Evolutionary conservation across 2,329 filamentous ascomycete genomes (phyloP).

Genomic region (Aspergillus quadricinctus): DNA sequence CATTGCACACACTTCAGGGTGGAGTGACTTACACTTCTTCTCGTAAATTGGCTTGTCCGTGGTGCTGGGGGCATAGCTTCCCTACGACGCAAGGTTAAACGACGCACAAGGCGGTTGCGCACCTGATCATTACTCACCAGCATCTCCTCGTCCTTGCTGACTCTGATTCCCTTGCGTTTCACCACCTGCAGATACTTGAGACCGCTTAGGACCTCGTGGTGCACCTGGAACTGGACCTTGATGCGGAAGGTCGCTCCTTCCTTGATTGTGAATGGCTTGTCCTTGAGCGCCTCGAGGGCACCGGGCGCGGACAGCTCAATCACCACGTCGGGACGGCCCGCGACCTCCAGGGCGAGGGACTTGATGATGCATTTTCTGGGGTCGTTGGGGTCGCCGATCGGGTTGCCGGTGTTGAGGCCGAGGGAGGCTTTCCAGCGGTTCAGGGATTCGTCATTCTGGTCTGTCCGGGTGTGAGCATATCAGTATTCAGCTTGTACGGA

Average conservation of each 20-base stretch:
- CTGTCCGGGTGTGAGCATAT: constrained; percentile 36
- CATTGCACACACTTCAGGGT: neutral
- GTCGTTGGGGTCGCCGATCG: constrained; percentile 73
- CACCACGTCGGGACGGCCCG: constrained; percentile 76
- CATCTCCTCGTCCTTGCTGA: constrained; percentile 97
- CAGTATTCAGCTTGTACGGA: neutral
- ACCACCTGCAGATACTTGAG: constrained; percentile 94
- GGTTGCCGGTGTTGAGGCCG: constrained; percentile 68
- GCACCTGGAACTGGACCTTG: constrained; percentile 89
- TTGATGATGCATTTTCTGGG: constrained; percentile 90
- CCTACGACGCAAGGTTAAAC: constrained; percentile 46
- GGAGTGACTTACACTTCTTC: constrained; percentile 73
- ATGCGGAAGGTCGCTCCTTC: constrained; percentile 92
- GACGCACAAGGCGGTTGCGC: neutral
- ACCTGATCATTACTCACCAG: constrained; percentile 59
- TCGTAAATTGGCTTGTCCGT: constrained; percentile 78
- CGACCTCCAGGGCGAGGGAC: constrained; percentile 80
- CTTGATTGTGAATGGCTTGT: constrained; percentile 96
- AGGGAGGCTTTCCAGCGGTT: constrained; percentile 97
- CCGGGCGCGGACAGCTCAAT: constrained; percentile 78
- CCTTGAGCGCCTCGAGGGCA: constrained; percentile 72
- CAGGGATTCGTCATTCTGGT: constrained; percentile 81
- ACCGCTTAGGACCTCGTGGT: constrained; percentile 92
- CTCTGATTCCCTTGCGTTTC: constrained; percentile 79
- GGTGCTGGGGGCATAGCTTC: constrained; percentile 90